Evolutionary conservation across 345 rosid species (phyloP), one percentile per base, ranked within the genome.

Genomic region (Pelargonium nanum): DNA sequence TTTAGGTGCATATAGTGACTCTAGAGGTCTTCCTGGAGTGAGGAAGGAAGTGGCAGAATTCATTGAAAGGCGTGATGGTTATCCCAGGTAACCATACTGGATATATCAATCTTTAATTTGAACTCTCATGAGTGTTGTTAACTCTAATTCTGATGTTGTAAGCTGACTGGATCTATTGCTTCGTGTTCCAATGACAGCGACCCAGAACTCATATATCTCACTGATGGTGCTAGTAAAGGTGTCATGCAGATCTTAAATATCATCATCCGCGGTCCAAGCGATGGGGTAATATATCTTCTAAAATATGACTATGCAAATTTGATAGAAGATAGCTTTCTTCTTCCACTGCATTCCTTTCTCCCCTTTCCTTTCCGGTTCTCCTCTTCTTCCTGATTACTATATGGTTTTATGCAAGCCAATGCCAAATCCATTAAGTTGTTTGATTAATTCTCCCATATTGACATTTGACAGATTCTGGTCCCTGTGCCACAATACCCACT

Each of bases 161-260:
- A 78, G 61, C 77, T 66, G 61, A 74, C 56, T 7, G 61, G 56
- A 13, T 64, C 55, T 19, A 62, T 28, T 65, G 62, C 23, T 58
- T 81, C 65, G 72, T 66, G 40, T 45, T 67, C 70, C 26, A 28
- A 64, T 65, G 44, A 70, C 84, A 93, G 99, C 70, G 97, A 92
- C 70, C 97, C 97, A 28, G 98, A 92, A 70, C 89, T 85, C 75
- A 85, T 92, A 65, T 92, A 72, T 70, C 98, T 92, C 67, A 92
- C 98, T 57, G 97, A 89, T 80, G 98, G 98, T 72, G 98, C 98
- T 6, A 89, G 98, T 80, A 89, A 89, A 81, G 98, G 98, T 77
- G 96, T 92, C 65, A 92, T 89, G 95, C 97, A 92, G 77, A 87
- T 84, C 68, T 72, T 93, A 82, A 93, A 85, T 63, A 74, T 88